Percentiles rank a stretch among this genome's conserved stretches.
Evolutionary conservation across 768 basidiomycete genomes (phyloP).

Genomic region (Dendrothele bispora): DNA sequence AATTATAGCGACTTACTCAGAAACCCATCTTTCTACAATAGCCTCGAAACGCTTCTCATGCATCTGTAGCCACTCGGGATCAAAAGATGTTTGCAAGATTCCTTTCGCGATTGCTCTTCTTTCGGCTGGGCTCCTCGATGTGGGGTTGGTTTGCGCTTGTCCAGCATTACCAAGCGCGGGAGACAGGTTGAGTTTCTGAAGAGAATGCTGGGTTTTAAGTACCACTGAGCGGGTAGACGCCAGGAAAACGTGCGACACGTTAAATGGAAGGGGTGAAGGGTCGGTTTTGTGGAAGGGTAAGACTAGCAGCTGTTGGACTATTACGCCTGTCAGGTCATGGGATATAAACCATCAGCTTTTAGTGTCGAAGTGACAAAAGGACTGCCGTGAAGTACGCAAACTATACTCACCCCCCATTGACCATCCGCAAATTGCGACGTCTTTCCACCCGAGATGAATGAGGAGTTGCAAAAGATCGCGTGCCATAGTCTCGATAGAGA

Average conservation of each 20-base stretch:
- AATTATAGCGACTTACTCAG: no score
- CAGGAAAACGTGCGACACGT: constrained; percentile 40
- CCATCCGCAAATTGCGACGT: constrained; percentile 45
- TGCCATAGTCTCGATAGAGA: constrained; percentile 46
- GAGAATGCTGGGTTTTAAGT: no score
- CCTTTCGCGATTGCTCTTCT: constrained; percentile 29
- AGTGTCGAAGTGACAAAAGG: no score
- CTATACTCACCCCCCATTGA: constrained; percentile 49
- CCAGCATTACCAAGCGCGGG: no score
- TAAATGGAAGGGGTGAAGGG: constrained; percentile 38
- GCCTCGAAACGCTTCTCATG: no score
- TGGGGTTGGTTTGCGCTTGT: no score
- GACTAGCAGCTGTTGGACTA: constrained; percentile 46
- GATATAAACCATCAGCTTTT: neutral
- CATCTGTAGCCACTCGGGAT: constrained; percentile 38
- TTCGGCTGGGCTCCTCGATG: constrained; percentile 27
- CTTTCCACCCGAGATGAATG: constrained; percentile 36
- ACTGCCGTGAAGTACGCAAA: neutral
- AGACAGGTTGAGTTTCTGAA: no score
- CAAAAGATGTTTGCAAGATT: constrained; percentile 29
- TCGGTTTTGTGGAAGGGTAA: constrained; percentile 36
- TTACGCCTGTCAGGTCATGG: neutral
- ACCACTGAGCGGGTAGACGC: constrained; percentile 27
- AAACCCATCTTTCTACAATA: no score
- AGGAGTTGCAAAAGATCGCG: constrained; percentile 44